These are phyloP conservation scores for Arthrobotrys musiformis DNA, from an alignment of 2,329 filamentous ascomycete genomes.

Conservation along the genomic window DNA sequence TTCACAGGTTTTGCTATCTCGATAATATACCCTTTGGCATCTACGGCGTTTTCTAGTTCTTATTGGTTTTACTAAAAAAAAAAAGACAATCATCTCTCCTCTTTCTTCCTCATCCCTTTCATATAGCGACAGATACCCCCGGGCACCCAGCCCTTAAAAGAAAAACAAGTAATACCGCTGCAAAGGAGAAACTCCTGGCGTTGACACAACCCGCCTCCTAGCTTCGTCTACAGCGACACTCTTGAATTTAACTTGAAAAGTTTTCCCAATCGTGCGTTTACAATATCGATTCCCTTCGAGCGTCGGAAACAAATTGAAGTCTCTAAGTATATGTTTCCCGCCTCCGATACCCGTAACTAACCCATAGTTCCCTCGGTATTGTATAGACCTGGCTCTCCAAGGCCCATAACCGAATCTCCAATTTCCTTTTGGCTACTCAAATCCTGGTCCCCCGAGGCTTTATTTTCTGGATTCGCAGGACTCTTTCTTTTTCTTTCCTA, in stretches of 20 bases:
- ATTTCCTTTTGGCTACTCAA: slow-evolving; percentile 21
- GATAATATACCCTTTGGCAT: slow-evolving; percentile 41
- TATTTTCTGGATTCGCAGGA: slow-evolving; percentile 16
- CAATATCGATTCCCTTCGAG: slow-evolving; percentile 55
- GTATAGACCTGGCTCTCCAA: slow-evolving; percentile 27
- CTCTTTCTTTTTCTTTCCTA: neutral
- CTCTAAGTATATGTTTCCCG: slow-evolving; percentile 45
- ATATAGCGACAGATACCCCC: slow-evolving; percentile 44
- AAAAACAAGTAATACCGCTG: slow-evolving; percentile 1
- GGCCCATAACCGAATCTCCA: neutral
- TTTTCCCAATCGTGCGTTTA: slow-evolving; percentile 53
- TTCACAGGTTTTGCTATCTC: slow-evolving; percentile 43
- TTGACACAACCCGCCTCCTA: slow-evolving; percentile 27
- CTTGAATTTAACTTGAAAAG: slow-evolving; percentile 28
- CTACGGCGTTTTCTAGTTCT: slow-evolving; percentile 22
- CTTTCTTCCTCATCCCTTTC: slow-evolving; percentile 15
- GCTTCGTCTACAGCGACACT: slow-evolving; percentile 14
- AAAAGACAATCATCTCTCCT: neutral
- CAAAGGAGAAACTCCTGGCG: slow-evolving; percentile 14
- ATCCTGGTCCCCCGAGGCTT: slow-evolving; percentile 30
- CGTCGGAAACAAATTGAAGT: slow-evolving; percentile 44
- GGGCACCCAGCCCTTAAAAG: slow-evolving; percentile 1
- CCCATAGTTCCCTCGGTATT: slow-evolving; percentile 42
- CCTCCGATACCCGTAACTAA: slow-evolving; percentile 35
- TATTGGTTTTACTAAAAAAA: slow-evolving; percentile 9